Base-by-base conservation (phyloP, 257 asterid species). In the Fraxinus americana region DNA sequence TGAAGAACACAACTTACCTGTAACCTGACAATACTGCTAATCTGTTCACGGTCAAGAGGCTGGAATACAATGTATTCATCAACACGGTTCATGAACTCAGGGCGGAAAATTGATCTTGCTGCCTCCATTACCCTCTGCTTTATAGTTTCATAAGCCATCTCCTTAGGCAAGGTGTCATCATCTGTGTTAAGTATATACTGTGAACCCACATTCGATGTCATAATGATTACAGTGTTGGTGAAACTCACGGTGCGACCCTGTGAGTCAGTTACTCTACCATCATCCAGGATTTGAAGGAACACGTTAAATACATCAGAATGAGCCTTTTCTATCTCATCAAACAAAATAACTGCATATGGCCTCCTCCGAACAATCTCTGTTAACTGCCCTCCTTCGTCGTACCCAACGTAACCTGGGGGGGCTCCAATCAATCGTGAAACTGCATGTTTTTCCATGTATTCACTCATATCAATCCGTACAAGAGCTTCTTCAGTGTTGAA, bases 401-500 rank as follows among this genome's bases (percentile, higher is more conserved):
- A 94, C 39, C 99, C 99, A 7, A 92, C 97, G 21, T 94, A 94
- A 39, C 99, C 99, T 0, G 99, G 99, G 36, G 99, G 98, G 0
- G 99, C 99, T 65, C 99, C 99, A 30, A 94, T 90, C 77, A 94
- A 73, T 72, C 99, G 85, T 29, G 99, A 94, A 66, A 94, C 98
- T 6, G 99, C 97, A 50, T 94, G 97, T 76, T 94, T 94, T 84
- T 94, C 99, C 99, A 94, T 94, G 85, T 94, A 94, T 83, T 94
- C 98, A 4, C 99, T 94, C 98, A 94, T 94, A 82, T 94, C 99
- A 4, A 94, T 92, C 78, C 99, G 89, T 50, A 94, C 99, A 7
- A 94, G 90, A 70, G 99, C 92, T 82, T 94, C 96, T 82, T 94
- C 99, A 3, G 99, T 92, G 87, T 94, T 91, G 83, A 94, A 94